phyloP scores from a whole-genome alignment of 306 rosid genomes.

The Begonia loranthoides region DNA sequence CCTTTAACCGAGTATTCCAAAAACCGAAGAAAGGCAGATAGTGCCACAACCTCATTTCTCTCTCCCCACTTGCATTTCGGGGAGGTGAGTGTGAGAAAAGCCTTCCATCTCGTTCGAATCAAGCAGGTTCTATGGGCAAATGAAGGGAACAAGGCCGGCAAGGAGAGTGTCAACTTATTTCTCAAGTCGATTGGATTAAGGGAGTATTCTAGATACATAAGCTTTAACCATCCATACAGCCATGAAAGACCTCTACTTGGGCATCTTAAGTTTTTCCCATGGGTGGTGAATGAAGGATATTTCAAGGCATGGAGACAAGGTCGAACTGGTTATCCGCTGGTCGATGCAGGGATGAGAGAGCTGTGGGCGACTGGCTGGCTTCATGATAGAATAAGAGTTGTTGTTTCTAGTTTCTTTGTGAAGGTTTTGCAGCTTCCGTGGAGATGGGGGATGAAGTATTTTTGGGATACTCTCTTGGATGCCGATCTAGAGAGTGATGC shows the following conservation, averaged over 20 bases:
- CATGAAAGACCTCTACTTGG: constrained; percentile 86
- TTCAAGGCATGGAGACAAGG: constrained; percentile 98
- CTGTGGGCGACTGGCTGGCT: constrained; percentile 98
- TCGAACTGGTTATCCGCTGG: constrained; percentile 90
- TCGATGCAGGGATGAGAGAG: constrained; percentile 99
- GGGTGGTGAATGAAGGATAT: constrained; percentile 57
- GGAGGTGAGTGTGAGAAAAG: constrained; percentile 90
- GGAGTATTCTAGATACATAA: constrained; percentile 84
- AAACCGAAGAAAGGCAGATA: constrained; percentile 89
- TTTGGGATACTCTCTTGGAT: constrained; percentile 97
- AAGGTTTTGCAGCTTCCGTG: constrained; percentile 97
- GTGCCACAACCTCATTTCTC: constrained; percentile 84
- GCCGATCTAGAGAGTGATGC: constrained; percentile 95
- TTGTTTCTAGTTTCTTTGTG: constrained; percentile 88
- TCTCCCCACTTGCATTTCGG: constrained; percentile 97
- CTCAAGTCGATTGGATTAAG: constrained; percentile 81
- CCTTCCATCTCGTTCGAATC: constrained; percentile 82
- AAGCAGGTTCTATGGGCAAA: constrained; percentile 93
- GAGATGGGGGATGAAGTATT: constrained; percentile 99
- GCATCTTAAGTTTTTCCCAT: constrained; percentile 75
- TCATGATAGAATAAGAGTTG: constrained; percentile 87
- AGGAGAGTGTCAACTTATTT: constrained; percentile 83
- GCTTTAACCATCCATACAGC: constrained; percentile 77
- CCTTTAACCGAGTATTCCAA: constrained; percentile 66
- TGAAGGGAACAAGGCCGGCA: constrained; percentile 76